These are phyloP conservation scores for Epithele typhae DNA, from an alignment of 768 basidiomycete genomes.

Conservation along the genomic window DNA sequence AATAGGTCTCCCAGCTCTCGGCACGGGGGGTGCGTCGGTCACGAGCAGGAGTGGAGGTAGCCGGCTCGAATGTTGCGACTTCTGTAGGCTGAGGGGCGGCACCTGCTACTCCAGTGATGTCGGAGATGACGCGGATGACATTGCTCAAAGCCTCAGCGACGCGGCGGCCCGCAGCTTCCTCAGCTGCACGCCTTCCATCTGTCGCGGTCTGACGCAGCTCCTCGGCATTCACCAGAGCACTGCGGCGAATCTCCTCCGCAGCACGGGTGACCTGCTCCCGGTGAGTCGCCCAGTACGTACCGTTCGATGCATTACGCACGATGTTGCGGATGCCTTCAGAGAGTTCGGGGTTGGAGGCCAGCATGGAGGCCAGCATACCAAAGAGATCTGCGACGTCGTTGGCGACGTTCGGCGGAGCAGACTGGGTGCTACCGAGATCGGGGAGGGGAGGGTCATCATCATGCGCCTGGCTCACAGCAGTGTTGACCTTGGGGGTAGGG, in stretches of 20 bases:
- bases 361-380: constrained; percentile 46
- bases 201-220: constrained; percentile 37
- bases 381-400: constrained; percentile 64
- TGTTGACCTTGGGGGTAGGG: constrained; percentile 7
- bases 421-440: constrained; percentile 31
- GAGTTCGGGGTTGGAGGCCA: constrained; percentile 67
- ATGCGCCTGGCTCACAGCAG: background rate
- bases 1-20: background rate
- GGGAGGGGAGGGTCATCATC: constrained; percentile 45
- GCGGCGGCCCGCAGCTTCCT: constrained; percentile 61
- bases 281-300: constrained; percentile 67
- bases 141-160: constrained; percentile 60
- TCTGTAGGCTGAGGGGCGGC: background rate
- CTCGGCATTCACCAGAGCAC: constrained; percentile 30
- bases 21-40: background rate
- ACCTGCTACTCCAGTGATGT: constrained; percentile 14
- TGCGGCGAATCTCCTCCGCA: constrained; percentile 48
- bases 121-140: constrained; percentile 52
- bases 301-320: constrained; percentile 53
- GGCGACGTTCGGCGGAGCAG: constrained; percentile 25
- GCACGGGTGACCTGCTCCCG: constrained; percentile 55
- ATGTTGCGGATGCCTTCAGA: constrained; percentile 65
- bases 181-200: constrained; percentile 43
- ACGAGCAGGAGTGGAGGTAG: constrained; percentile 19
- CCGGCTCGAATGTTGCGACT: constrained; percentile 4